Evolutionary conservation across 768 basidiomycete species (phyloP), one percentile per base, ranked within the genome.

Genomic region (Phanerochaete carnosa): DNA sequence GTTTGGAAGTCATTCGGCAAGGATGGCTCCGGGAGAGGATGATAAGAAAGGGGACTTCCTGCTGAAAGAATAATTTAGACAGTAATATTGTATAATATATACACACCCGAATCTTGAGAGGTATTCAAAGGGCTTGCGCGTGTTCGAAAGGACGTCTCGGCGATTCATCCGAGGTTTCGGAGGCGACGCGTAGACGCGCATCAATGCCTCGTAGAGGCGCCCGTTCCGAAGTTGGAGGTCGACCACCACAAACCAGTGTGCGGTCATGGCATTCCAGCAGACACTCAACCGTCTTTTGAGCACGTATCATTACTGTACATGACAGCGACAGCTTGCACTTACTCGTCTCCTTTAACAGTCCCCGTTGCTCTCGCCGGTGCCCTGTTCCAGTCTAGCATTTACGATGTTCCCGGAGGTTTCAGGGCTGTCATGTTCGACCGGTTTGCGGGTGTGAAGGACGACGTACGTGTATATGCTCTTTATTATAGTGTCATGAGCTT

Each of bases 351-450:
- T 11, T 50, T 39, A 47, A 28, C 56, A 80, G 95, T 97, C 45
- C 95, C 95, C 52, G 85, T 79, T 55, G 79, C 78, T 29, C 68
- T 83, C 64, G 80, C 76, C 11, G 73, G 77, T 9, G 77, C 76
- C 1, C 64, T 78, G 29, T 65, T 79, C 39, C 78, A 84, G 61
- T 74, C 83, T 9, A 79, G 80, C 54, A 70, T 86, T 60, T 86
- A 86, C 70, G 85, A 86, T 69, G 84, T 85, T 46, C 84, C 84
- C 11, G 83, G 95, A 66, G 95, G 95, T 45, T 94, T 88, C 76
- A 83, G 91, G 59, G 95, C 95, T 37, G 95, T 99, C 65, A 95
- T 98, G 90, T 98, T 99, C 76, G 96, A 98, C 76, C 83, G 96
- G 68, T 98, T 99, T 72, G 84, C 90, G 49, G 95, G 95, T 69